Percentiles rank a stretch among this genome's conserved stretches.
Conservation (phyloP, 176 grass and related monocot species). For the Dendrocalamus sinicus region DNA sequence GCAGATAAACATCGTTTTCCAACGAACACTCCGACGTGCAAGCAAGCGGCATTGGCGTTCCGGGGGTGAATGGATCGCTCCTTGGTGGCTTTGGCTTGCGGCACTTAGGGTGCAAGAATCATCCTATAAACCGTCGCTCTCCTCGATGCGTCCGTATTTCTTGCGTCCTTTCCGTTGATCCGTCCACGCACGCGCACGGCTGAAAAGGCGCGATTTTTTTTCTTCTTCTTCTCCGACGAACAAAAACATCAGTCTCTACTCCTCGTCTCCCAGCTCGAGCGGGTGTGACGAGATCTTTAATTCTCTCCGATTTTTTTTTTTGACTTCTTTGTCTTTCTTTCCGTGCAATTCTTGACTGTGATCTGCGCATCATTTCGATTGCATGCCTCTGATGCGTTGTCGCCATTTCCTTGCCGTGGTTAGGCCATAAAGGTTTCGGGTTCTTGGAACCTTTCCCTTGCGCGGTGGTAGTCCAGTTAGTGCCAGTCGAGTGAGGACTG, state of each 20-base stretch:
- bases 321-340: background rate
- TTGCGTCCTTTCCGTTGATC: background rate
- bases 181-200: background rate
- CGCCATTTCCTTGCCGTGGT: background rate
- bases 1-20: background rate
- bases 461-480: background rate
- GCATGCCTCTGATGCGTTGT: constrained; percentile 25
- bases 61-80: background rate
- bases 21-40: constrained; percentile 39
- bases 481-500: background rate
- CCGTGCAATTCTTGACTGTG: constrained; percentile 25
- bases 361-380: background rate
- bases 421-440: background rate
- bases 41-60: constrained; percentile 39
- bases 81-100: constrained; percentile 29
- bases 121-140: constrained; percentile 20
- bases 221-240: background rate
- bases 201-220: background rate
- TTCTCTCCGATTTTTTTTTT: background rate
- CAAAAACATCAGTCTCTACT: background rate
- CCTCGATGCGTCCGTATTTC: constrained; percentile 21
- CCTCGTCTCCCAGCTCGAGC: background rate
- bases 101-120: constrained; percentile 48
- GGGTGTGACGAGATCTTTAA: background rate
- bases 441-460: constrained; percentile 19